These are phyloP conservation scores for Malassezia brasiliensis DNA, from an alignment of 1,284 basidiomycete species.

Conservation along the genomic window DNA sequence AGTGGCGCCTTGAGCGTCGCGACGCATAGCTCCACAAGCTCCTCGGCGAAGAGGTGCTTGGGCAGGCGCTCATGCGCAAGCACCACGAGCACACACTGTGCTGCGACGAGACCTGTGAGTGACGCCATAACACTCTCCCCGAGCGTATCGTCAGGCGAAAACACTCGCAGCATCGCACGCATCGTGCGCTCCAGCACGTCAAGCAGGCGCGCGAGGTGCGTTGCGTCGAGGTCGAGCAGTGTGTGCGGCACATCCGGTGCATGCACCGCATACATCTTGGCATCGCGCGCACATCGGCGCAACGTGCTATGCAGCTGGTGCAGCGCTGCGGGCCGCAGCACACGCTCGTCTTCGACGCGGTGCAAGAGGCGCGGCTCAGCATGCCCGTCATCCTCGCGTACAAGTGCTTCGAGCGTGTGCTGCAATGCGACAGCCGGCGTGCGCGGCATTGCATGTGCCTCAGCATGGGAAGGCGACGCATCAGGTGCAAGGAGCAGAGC, in stretches of 20 bases:
- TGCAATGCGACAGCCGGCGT: not conserved
- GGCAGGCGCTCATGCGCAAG: constrained; percentile 67
- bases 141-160: not conserved
- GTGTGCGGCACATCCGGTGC: not conserved
- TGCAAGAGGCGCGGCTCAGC: not conserved
- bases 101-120: constrained; percentile 56
- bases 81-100: constrained; percentile 68
- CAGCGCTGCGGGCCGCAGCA: not conserved
- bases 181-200: constrained; percentile 26
- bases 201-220: constrained; percentile 20
- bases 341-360: constrained; percentile 1
- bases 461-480: constrained; percentile 1
- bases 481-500: constrained; percentile 8
- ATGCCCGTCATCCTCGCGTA: not conserved
- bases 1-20: constrained; percentile 68
- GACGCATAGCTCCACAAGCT: constrained; percentile 70
- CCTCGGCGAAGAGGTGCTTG: constrained; percentile 74
- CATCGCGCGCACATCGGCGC: constrained; percentile 8
- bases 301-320: constrained; percentile 1
- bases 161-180: constrained; percentile 18
- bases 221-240: constrained; percentile 15
- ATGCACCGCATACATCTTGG: not conserved
- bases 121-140: constrained; percentile 6
- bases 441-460: not conserved
- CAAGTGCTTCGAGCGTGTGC: not conserved